Conservation (phyloP, 805 yeast species). For the Spathaspora passalidarum region DNA sequence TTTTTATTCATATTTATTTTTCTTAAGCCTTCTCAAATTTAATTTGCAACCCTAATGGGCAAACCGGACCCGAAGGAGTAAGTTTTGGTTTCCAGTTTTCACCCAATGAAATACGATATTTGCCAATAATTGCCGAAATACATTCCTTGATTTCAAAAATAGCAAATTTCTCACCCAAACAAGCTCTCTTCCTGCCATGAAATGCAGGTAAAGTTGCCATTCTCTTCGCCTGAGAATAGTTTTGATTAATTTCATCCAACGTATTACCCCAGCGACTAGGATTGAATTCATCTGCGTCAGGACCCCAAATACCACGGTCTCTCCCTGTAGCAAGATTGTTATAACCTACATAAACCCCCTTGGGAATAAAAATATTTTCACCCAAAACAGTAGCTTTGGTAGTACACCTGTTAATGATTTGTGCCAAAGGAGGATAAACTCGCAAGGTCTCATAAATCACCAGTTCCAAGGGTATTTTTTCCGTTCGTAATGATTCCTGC, state of each 20-base stretch:
- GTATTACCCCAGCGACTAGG: conserved; percentile 54
- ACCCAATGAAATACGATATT: conserved; percentile 35
- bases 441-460: conserved; percentile 48
- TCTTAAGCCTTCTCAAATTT: conserved; percentile 4
- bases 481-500: conserved; percentile 29
- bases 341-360: conserved; percentile 52
- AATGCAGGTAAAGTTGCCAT: conserved; percentile 48
- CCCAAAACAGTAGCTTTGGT: conserved; percentile 38
- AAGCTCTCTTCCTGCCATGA: conserved; percentile 60
- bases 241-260: conserved; percentile 32
- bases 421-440: conserved; percentile 55
- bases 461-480: conserved; percentile 25
- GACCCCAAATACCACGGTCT: conserved; percentile 43
- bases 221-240: conserved; percentile 44
- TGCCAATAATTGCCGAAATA: conserved; percentile 31
- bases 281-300: conserved; percentile 38
- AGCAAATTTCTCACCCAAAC: conserved; percentile 60
- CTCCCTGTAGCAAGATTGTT: conserved; percentile 53
- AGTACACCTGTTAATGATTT: conserved; percentile 50
- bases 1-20: background rate
- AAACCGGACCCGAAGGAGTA: conserved; percentile 59
- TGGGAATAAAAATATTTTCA: conserved; percentile 41
- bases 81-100: conserved; percentile 46
- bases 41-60: conserved; percentile 39
- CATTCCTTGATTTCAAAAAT: conserved; percentile 42